These are phyloP conservation scores for Verticillium nubilum DNA, from an alignment of 2,329 filamentous ascomycete species.

Conservation along the genomic window DNA sequence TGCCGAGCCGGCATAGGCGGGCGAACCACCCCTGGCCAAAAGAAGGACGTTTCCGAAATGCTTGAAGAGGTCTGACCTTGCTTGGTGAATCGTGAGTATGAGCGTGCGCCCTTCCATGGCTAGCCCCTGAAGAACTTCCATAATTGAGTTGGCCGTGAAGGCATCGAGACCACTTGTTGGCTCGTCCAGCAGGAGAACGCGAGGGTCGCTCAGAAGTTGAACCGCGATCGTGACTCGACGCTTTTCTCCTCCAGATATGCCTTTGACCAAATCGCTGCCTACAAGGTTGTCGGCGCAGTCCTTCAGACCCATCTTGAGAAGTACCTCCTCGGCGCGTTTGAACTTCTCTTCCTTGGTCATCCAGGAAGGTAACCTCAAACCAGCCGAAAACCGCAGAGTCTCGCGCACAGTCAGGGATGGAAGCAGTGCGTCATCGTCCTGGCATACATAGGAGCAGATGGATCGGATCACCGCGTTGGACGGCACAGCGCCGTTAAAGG, in stretches of 20 bases:
- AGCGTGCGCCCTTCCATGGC: conserved; percentile 69
- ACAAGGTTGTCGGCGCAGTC: conserved; percentile 73
- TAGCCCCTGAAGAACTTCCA: conserved; percentile 65
- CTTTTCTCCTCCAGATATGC: conserved; percentile 76
- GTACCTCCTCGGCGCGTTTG: conserved; percentile 62
- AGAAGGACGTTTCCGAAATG: conserved; percentile 69
- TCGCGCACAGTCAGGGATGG: conserved; percentile 72
- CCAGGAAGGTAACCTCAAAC: conserved; percentile 63
- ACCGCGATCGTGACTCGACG: conserved; percentile 72
- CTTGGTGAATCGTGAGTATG: conserved; percentile 74
- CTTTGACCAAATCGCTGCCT: conserved; percentile 67
- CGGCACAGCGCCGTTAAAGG: conserved; percentile 65
- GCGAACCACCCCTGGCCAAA: conserved; percentile 62
- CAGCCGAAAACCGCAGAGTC: conserved; percentile 65
- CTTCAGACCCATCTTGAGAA: conserved; percentile 71
- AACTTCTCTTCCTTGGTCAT: conserved; percentile 65
- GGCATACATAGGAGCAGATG: conserved; percentile 71
- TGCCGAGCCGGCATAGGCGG: conserved; percentile 62
- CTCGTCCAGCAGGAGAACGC: conserved; percentile 68
- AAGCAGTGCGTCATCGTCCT: conserved; percentile 71
- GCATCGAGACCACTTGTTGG: conserved; percentile 73
- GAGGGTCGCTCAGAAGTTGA: conserved; percentile 70
- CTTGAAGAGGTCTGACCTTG: conserved; percentile 65
- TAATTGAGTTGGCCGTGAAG: conserved; percentile 71
- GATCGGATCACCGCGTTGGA: conserved; percentile 65